Conservation (phyloP, 345 rosid genomes). For the Salix udensis region DNA sequence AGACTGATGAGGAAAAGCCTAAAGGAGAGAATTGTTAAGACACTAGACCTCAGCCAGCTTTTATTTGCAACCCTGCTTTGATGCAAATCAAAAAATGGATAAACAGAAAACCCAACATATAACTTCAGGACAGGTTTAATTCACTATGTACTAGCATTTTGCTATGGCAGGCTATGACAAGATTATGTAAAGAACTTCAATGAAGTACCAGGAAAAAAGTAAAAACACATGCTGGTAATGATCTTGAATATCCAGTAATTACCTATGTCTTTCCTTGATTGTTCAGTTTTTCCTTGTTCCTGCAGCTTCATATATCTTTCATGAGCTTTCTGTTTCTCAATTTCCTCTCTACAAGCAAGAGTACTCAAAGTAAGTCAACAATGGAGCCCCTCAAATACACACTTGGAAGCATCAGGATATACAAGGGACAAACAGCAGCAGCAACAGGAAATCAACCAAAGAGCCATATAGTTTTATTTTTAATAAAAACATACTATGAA, state of each 20-base stretch:
- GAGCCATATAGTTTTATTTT: background rate
- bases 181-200: background rate
- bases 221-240: too few relatives aligned
- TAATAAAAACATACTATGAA: background rate
- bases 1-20: too few relatives aligned
- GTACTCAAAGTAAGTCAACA: background rate
- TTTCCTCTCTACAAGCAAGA: constrained; percentile 58
- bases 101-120: too few relatives aligned
- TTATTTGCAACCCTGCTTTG: too few relatives aligned
- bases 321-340: constrained; percentile 85
- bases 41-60: too few relatives aligned
- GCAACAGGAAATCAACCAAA: background rate
- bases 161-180: background rate
- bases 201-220: background rate
- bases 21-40: too few relatives aligned
- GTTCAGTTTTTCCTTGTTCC: constrained; percentile 94
- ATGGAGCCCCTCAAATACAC: background rate
- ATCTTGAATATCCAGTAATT: background rate
- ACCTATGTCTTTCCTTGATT: constrained; percentile 89
- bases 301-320: constrained; percentile 92
- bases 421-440: background rate
- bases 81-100: too few relatives aligned
- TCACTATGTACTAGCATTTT: too few relatives aligned
- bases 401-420: background rate
- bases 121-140: too few relatives aligned